Base-by-base conservation (phyloP, 106 monocot species). In the Amphibolis antarctica region DNA sequence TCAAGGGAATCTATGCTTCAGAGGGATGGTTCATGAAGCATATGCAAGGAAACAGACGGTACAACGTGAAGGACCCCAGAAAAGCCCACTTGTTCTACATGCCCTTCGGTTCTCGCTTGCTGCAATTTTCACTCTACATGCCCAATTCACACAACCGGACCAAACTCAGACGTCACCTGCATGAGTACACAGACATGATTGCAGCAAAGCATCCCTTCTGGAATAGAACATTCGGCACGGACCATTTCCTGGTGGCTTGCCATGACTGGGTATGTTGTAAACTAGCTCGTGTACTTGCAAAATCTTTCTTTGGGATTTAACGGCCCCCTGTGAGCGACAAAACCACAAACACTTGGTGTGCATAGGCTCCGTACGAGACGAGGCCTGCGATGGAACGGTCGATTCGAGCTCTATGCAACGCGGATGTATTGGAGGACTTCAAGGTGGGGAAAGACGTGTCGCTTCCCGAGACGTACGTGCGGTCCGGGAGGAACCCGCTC, bases 11-110 rank as follows among this genome's bases (percentile, higher is more conserved):
- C 13, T 86, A 86, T 69, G 82, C 86, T 0, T 82, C 82, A 18
- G 86, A 86, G 68, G 86, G 86, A 59, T 86, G 86, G 86, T 80
- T 82, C 56, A 82, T 86, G 86, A 82, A 83, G 61, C 62, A 75
- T 0, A 64, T 86, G 62, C 77, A 86, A 59, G 56, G 55, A 25
- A 79, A 68, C 62, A 78, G 24, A 45, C 73, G 60, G 12, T 85
- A 69, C 31, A 10, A 36, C 1, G 78, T 73, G 55, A 75, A 22
- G 55, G 78, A 85, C 59, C 78, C 81, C 18, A 59, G 44, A 44
- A 81, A 74, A 54, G 85, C 85, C 56, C 75, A 85, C 53, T 46
- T 85, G 44, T 85, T 85, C 66, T 85, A 85, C 65, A 62, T 85
- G 22, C 81, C 85, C 23, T 85, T 79, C 46, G 81, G 85, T 65